phyloP scores from a whole-genome alignment of 768 basidiomycete genomes.

The Leucocoprinus sp. region DNA sequence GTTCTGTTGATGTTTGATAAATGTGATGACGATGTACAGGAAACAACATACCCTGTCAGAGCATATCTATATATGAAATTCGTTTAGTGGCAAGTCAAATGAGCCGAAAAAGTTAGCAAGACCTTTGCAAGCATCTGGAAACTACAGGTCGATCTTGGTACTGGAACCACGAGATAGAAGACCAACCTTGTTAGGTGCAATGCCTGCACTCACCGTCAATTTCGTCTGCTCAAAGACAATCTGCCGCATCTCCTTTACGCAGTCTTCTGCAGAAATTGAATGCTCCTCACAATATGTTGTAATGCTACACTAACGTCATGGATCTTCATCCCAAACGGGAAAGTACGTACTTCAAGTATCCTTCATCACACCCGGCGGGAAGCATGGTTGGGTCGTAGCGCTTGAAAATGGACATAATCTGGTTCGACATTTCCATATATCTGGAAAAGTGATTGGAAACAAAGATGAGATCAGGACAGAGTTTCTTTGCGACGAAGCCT shows the following conservation, averaged over 20 bases:
- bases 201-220: constrained; percentile 89
- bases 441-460: constrained; percentile 48
- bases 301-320: constrained; percentile 41
- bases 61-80: constrained; percentile 55
- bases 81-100: constrained; percentile 5
- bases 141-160: constrained; percentile 14
- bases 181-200: constrained; percentile 87
- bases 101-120: constrained; percentile 12
- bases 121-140: constrained; percentile 87
- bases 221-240: constrained; percentile 70
- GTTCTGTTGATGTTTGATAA: constrained; percentile 41
- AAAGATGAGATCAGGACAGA: constrained; percentile 83
- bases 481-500: constrained; percentile 90
- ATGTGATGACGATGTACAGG: not conserved
- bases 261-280: constrained; percentile 56
- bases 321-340: constrained; percentile 1
- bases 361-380: constrained; percentile 81
- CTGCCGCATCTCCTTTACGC: constrained; percentile 70
- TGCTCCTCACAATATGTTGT: constrained; percentile 75
- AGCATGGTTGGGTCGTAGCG: constrained; percentile 73
- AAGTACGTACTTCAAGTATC: constrained; percentile 72
- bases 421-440: constrained; percentile 63
- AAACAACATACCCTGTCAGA: constrained; percentile 65
- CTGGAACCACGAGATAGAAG: not conserved
- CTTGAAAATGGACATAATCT: constrained; percentile 61